These are phyloP conservation scores for Kregervanrija fluxuum DNA, from an alignment of 805 yeast species.

Conservation along the genomic window DNA sequence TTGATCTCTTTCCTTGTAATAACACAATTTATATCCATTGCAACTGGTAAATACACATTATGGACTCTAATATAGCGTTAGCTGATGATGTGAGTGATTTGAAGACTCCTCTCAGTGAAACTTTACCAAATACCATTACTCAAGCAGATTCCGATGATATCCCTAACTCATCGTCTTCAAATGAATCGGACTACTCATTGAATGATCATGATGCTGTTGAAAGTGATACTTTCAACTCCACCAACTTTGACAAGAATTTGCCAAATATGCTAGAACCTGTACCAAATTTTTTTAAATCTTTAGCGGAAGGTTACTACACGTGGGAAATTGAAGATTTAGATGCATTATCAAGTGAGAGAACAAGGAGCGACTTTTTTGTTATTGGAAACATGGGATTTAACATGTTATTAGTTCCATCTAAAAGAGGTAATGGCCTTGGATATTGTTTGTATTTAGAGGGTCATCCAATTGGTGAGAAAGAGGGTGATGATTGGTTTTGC, in stretches of 20 bases:
- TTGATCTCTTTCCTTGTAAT: too few relatives aligned
- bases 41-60: too few relatives aligned
- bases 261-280: constrained; percentile 17
- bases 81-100: too few relatives aligned
- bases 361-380: constrained; percentile 36
- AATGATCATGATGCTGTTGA: constrained; percentile 11
- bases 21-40: too few relatives aligned
- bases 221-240: neutral
- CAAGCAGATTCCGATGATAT: too few relatives aligned
- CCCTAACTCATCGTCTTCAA: constrained; percentile 13
- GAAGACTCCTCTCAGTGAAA: too few relatives aligned
- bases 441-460: constrained; percentile 81
- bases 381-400: constrained; percentile 57
- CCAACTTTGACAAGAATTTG: constrained; percentile 14
- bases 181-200: constrained; percentile 17
- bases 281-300: constrained; percentile 27
- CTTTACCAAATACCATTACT: too few relatives aligned
- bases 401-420: constrained; percentile 62
- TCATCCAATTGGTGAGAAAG: constrained; percentile 32
- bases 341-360: constrained; percentile 25
- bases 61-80: too few relatives aligned
- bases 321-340: constrained; percentile 33
- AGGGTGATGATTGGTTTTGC: constrained; percentile 59
- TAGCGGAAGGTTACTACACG: constrained; percentile 27
- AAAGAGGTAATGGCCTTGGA: constrained; percentile 53